These are phyloP conservation scores for Coemansia sp. DNA, from an alignment of 192 early-diverging fungal genomes.

Conservation along the genomic window DNA sequence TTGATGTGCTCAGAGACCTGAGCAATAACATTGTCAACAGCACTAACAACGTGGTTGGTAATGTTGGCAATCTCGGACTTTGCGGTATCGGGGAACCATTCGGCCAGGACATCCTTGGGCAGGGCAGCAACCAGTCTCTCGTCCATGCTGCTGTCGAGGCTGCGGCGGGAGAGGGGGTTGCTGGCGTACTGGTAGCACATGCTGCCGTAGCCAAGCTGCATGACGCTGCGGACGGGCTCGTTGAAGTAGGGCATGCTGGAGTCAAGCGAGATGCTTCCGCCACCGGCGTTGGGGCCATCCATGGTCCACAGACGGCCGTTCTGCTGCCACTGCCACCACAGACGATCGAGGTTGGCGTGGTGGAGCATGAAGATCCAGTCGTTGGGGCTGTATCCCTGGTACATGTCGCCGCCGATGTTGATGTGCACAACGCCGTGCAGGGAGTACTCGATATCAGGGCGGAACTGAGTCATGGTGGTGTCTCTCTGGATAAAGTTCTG, in stretches of 20 bases:
- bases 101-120: conserved; percentile 26
- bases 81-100: conserved; percentile 43
- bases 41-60: background rate
- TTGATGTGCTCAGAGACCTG: background rate
- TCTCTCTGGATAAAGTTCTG: conserved; percentile 37
- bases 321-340: conserved; percentile 56
- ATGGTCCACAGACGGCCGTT: conserved; percentile 37
- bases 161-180: conserved; percentile 35
- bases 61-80: conserved; percentile 14
- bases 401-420: conserved; percentile 55
- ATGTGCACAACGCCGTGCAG: conserved; percentile 53
- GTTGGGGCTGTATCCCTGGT: conserved; percentile 46
- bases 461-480: conserved; percentile 39
- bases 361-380: conserved; percentile 56
- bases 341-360: conserved; percentile 52
- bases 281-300: conserved; percentile 46
- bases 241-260: conserved; percentile 38
- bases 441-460: conserved; percentile 46
- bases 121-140: conserved; percentile 17
- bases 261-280: conserved; percentile 15
- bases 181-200: conserved; percentile 55
- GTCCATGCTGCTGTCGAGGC: conserved; percentile 13
- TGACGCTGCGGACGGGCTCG: conserved; percentile 44
- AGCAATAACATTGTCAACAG: background rate
- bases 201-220: conserved; percentile 53